These are phyloP conservation scores for Mayamaea pseudoterrestris DNA, from an alignment of 108 stramenopile species.

Conservation along the genomic window DNA sequence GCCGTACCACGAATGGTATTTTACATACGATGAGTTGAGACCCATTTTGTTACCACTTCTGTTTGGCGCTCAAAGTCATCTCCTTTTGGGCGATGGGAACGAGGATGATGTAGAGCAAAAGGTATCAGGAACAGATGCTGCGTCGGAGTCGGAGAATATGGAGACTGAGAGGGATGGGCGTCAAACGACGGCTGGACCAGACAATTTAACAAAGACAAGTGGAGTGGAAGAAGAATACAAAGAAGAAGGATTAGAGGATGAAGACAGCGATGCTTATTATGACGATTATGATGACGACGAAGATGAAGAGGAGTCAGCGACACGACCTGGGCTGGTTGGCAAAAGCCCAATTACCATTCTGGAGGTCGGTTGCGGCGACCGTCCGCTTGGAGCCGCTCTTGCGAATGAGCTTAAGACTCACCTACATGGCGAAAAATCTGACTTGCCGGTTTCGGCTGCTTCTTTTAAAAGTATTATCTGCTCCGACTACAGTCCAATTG, in stretches of 20 bases:
- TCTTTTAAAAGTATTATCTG: conserved; percentile 25
- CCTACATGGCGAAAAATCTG: background rate
- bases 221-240: conserved; percentile 20
- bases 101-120: conserved; percentile 14
- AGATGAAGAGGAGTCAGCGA: conserved; percentile 3
- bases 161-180: conserved; percentile 15
- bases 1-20: conserved; percentile 72
- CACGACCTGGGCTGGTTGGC: conserved; percentile 13
- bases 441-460: background rate
- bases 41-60: conserved; percentile 63
- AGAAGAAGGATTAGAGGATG: conserved; percentile 22
- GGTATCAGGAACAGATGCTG: conserved; percentile 8
- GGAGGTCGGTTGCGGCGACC: conserved; percentile 78
- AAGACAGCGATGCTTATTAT: conserved; percentile 22
- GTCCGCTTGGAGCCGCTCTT: conserved; percentile 39
- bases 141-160: conserved; percentile 11
- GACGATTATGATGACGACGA: conserved; percentile 22
- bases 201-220: conserved; percentile 6
- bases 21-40: conserved; percentile 57
- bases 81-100: too few species aligned
- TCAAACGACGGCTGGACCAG: too few species aligned
- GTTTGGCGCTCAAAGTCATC: conserved; percentile 41
- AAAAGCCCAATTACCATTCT: conserved; percentile 40
- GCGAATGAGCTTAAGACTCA: background rate
- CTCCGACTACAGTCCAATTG: conserved; percentile 51